Base-by-base conservation (phyloP, 805 yeast genomes). In the Metschnikowia santaceciliae region DNA sequence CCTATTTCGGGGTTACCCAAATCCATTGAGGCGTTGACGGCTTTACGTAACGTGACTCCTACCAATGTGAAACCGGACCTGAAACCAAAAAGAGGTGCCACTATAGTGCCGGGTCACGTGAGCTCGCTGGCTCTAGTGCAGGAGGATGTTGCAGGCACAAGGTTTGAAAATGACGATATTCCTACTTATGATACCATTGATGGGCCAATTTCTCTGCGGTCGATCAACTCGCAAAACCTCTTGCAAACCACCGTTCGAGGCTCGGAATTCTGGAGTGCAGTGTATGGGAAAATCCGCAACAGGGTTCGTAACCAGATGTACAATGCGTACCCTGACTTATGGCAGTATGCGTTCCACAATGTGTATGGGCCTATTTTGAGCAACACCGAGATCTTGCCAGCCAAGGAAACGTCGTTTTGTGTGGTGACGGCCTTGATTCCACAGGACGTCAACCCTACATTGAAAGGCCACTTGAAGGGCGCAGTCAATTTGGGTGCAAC, bases 361-460 rank as follows among this genome's bases (percentile, higher is more conserved):
- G 91, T 86, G 14, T 91, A 91, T 63, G 81, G 88, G 0, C 90
- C 95, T 4, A 68, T 91, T 33, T 74, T 91, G 53, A 84, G 96
- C 19, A 86, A 69, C 64, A 78, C 82, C 15, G 84, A 76, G 2
- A 75, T 89, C 1, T 67, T 91, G 30, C 62, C 75, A 3, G 82
- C 86, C 1, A 75, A 73, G 55, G 96, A 90, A 55, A 86, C 96
- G 1, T 83, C 92, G 32, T 63, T 89, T 52, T 84, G 89, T 32
- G 81, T 91, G 2, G 79, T 91, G 15, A 84, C 95, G 0, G 78
- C 92, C 54, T 75, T 91, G 57, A 83, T 91, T 10, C 97, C 97
- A 1, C 96, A 89, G 63, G 96, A 91, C 66, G 97, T 91, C 10
- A 89, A 88, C 58, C 96, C 96, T 0, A 97, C 91, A 61, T 74